Percentiles rank a stretch among this genome's conserved stretches.
These are phyloP conservation scores for Barbarea vulgaris DNA, from an alignment of 345 rosid species.

Conservation along the genomic window DNA sequence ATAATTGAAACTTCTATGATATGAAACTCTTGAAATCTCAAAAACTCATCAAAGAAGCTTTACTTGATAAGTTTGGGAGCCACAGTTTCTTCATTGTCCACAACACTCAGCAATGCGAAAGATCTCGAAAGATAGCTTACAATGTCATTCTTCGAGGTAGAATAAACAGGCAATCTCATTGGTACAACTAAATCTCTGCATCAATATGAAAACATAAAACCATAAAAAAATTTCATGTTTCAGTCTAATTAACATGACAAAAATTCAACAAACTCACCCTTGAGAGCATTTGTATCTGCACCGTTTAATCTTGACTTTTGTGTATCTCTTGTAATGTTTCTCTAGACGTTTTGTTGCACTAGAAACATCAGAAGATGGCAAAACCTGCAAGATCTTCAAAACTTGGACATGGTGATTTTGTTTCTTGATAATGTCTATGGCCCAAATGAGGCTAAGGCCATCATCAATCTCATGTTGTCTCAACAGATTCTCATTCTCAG, in stretches of 20 bases:
- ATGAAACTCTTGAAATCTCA: not conserved
- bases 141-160: conserved; percentile 5
- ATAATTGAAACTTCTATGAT: not conserved
- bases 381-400: conserved; percentile 47
- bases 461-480: conserved; percentile 16
- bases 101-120: conserved; percentile 29
- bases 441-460: conserved; percentile 42
- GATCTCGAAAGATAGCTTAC: conserved; percentile 25
- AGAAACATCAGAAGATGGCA: conserved; percentile 33
- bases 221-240: not conserved
- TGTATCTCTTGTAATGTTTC: conserved; percentile 27
- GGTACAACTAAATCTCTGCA: conserved; percentile 39
- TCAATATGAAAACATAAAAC: not conserved
- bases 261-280: conserved; percentile 31
- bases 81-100: conserved; percentile 10
- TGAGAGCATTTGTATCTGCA: conserved; percentile 29
- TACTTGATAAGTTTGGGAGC: conserved; percentile 23
- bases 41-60: conserved; percentile 12
- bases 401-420: conserved; percentile 36
- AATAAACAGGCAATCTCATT: conserved; percentile 33
- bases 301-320: conserved; percentile 27
- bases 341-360: conserved; percentile 25
- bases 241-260: not conserved
- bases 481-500: conserved; percentile 24
- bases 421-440: conserved; percentile 39